Conservation (phyloP, 345 rosid genomes). For the Rhodamnia argentea region DNA sequence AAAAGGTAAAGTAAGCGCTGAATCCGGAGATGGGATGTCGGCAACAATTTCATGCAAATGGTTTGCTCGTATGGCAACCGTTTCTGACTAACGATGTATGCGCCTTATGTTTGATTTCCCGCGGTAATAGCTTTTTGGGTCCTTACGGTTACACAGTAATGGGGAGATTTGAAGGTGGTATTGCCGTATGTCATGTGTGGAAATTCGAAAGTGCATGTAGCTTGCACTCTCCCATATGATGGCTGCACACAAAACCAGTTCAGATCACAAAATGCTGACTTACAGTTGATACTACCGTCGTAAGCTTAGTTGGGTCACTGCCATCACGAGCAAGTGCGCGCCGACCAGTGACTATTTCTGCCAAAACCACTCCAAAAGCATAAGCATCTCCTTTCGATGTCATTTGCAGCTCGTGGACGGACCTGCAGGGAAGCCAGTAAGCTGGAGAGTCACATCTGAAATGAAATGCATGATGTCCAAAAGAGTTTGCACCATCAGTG, state of each 20-base stretch:
- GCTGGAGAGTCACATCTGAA: neutral
- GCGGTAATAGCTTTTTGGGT: neutral
- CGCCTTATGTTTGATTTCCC: neutral
- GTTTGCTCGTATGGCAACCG: neutral
- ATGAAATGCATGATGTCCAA: neutral
- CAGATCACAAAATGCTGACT: neutral
- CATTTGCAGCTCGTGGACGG: conserved; percentile 51
- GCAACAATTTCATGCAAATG: neutral
- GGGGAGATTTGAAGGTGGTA: neutral
- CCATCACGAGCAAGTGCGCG: conserved; percentile 42
- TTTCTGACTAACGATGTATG: neutral
- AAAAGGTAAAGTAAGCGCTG: neutral
- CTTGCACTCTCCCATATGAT: neutral
- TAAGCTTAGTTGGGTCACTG: conserved; percentile 29
- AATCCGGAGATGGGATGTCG: neutral
- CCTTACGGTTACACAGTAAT: neutral
- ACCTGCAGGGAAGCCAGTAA: conserved; percentile 11
- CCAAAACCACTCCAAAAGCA: conserved; percentile 56
- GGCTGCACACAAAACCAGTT: neutral
- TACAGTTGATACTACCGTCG: conserved; percentile 34
- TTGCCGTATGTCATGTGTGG: neutral
- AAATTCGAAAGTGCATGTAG: neutral
- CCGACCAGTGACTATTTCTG: conserved; percentile 48
- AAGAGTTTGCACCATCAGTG: neutral
- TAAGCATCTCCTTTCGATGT: conserved; percentile 54